A percentile compares a stretch with the other conserved stretches of the same genome.
Evolutionary conservation across 148 eudicot species (phyloP).

Genomic region (Beta vulgaris): DNA sequence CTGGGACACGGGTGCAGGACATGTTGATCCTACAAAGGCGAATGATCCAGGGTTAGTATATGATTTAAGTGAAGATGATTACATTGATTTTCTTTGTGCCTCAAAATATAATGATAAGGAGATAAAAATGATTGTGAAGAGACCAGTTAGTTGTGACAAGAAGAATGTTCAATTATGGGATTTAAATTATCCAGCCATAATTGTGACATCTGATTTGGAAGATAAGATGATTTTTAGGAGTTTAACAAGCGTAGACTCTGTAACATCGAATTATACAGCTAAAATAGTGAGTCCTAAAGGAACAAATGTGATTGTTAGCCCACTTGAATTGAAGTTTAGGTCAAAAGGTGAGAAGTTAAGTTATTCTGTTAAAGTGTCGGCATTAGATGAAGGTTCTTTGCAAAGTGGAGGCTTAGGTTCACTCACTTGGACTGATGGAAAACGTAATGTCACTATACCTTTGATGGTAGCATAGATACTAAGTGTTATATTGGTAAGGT

Average conservation of each 20-base stretch:
- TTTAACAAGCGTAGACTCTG: constrained; percentile 27
- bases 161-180: constrained; percentile 15
- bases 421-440: constrained; percentile 24
- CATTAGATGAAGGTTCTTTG: background rate
- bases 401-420: background rate
- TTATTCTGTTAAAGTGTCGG: background rate
- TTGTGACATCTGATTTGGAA: background rate
- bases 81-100: constrained; percentile 26
- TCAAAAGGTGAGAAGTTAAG: constrained; percentile 14
- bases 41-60: constrained; percentile 35
- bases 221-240: constrained; percentile 10
- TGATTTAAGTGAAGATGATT: constrained; percentile 24
- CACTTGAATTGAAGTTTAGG: constrained; percentile 14
- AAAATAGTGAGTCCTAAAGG: constrained; percentile 10
- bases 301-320: constrained; percentile 16
- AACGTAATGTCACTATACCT: constrained; percentile 19
- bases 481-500: too few relatives aligned
- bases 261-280: background rate
- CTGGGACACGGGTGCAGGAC: constrained; percentile 37
- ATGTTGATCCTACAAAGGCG: constrained; percentile 34
- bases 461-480: background rate
- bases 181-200: constrained; percentile 31
- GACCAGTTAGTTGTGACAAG: constrained; percentile 16
- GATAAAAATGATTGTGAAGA: constrained; percentile 12
- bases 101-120: constrained; percentile 2